Base-by-base conservation (phyloP, 768 basidiomycete genomes). In the Mycena venus region DNA sequence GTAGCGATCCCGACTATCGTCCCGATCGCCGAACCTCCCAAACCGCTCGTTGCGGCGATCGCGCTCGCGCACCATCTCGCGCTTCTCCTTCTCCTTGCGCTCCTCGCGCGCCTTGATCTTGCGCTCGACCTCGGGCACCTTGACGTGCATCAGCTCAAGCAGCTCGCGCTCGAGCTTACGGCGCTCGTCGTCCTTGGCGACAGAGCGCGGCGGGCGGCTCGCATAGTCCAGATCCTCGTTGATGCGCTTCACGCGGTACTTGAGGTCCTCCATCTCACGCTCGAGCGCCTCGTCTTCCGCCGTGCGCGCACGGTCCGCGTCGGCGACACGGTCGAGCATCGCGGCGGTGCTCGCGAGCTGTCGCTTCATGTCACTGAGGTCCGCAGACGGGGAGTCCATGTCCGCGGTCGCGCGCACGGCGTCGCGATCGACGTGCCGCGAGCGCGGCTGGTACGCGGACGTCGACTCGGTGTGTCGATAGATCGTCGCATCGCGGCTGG, bases 201-300 rank as follows among this genome's bases (percentile, higher is more conserved):
- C 81, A 4, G 91, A 90, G 70, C 92, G 89, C 1, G 96, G 91
- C 0, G 96, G 94, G 9, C 93, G 91, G 2, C 92, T 90, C 65
- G 93, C 91, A 76, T 97, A 95, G 49, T 98, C 96, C 34, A 99
- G 86, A 82, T 99, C 98, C 61, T 98, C 96, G 79, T 95, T 93
- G 5, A 99, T 89, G 25, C 97, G 87, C 79, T 92, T 91, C 56
- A 98, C 96, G 32, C 94, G 90, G 79, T 95, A 96, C 53, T 91
- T 91, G 58, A 99, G 85, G 75, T 97, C 95, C 9, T 93, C 90
- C 85, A 98, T 89, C 83, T 99, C 98, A 55, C 93, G 89, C 66
- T 97, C 95, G n/a, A 99, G 87, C 61, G 89, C 94, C 68, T 98
- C 97, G 78, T 99, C 97, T 73, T 98, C 97, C 3, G 87, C 90